These are phyloP conservation scores for Pseudogymnoascus sp. DNA, from an alignment of 2,329 filamentous ascomycete genomes.

Conservation along the genomic window DNA sequence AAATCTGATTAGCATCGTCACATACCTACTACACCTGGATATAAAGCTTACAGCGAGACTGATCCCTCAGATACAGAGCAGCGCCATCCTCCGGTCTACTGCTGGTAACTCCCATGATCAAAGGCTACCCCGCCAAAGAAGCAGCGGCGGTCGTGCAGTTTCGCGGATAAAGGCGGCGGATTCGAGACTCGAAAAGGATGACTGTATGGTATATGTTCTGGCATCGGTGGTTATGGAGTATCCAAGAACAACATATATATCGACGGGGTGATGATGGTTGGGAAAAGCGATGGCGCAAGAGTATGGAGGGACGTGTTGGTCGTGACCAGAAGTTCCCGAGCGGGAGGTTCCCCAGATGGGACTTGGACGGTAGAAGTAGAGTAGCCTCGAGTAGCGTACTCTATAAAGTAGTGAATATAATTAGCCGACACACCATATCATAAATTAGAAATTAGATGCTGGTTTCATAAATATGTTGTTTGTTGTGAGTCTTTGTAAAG, in stretches of 20 bases:
- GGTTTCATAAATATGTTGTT: neutral
- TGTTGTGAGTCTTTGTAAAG: neutral
- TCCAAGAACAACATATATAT: conserved; percentile 4
- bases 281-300: neutral
- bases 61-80: conserved; percentile 78
- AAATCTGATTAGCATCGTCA: conserved; percentile 9
- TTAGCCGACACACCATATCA: neutral
- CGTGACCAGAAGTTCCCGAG: conserved; percentile 3
- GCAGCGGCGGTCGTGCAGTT: neutral
- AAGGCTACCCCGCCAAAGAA: conserved; percentile 24
- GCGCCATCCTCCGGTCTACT: conserved; percentile 81
- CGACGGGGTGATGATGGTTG: neutral
- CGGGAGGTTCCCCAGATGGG: conserved; percentile 5
- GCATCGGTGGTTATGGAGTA: conserved; percentile 3
- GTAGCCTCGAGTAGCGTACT: neutral
- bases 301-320: conserved; percentile 5
- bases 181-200: neutral
- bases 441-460: conserved; percentile 1
- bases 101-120: conserved; percentile 78
- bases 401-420: conserved; percentile 5
- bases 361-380: neutral
- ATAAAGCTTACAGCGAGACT: conserved; percentile 71
- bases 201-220: neutral
- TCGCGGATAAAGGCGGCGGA: neutral
- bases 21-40: conserved; percentile 13